phyloP scores from a whole-genome alignment of 2,329 filamentous ascomycete genomes.

The Blumeriella jaapii region DNA sequence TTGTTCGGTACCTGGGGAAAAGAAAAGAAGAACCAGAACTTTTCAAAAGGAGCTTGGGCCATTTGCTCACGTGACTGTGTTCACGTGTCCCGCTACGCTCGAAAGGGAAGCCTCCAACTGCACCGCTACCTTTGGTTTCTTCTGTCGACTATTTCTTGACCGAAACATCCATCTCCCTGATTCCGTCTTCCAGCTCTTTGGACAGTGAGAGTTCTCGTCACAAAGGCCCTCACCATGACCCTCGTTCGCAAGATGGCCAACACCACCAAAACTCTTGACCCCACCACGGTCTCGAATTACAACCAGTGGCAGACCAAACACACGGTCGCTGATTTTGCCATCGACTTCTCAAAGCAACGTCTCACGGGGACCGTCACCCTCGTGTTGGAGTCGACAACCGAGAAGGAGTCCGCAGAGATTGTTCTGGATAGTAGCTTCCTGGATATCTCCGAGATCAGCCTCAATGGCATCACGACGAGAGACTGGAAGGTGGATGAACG shows the following conservation, averaged over 20 bases:
- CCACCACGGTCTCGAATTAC: conserved; percentile 88
- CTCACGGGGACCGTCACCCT: conserved; percentile 69
- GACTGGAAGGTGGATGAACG: conserved; percentile 57
- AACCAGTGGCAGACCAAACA: conserved; percentile 76
- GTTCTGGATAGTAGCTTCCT: conserved; percentile 83
- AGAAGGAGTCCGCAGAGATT: conserved; percentile 62
- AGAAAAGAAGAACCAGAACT: too few species aligned
- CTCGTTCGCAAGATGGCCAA: conserved; percentile 19
- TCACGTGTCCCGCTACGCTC: too few species aligned
- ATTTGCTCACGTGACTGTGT: too few species aligned
- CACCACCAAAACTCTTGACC: conserved; percentile 47
- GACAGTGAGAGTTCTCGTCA: conserved; percentile 12
- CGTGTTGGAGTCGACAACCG: conserved; percentile 64
- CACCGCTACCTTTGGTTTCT: too few species aligned
- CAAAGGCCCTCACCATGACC: conserved; percentile 1
- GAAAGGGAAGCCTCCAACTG: too few species aligned
- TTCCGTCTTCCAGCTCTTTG: conserved; percentile 11
- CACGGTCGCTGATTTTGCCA: conserved; percentile 67
- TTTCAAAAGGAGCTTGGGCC: too few species aligned
- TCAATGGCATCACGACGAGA: conserved; percentile 49
- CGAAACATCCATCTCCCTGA: too few species aligned
- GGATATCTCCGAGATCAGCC: conserved; percentile 57
- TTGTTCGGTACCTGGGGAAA: too few species aligned
- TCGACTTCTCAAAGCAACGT: conserved; percentile 72
- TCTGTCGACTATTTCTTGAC: too few species aligned